Base-by-base conservation (phyloP, 1,139 yeast genomes). In the Arxiozyma heterogenica region DNA sequence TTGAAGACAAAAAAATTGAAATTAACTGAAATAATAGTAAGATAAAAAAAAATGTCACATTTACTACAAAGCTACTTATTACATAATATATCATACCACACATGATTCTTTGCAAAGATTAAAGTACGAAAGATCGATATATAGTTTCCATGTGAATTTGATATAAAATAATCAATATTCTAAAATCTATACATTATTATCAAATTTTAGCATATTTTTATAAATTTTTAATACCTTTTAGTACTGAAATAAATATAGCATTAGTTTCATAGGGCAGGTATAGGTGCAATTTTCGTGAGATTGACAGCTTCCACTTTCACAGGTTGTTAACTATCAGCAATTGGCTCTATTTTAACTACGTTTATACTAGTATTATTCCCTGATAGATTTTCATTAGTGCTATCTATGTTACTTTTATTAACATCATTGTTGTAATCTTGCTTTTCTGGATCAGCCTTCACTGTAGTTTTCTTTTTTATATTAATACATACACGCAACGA, bases 401-500 rank as follows among this genome's bases (percentile, higher is more conserved):
- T 15, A 2, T 12, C 39, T 3, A 2, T 3, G 15, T 12, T 15
- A 34, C 15, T 15, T 34, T 34, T 34, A 6, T 15, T 34, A 12
- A 12, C 8, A 34, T 15, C 39, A 34, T 12, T 34, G 6, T 34
- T 15, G 15, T 34, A 15, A 15, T 12, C 39, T 34, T 34, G 39
- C 1, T 12, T 34, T 34, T 12, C n/a, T 12, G n/a, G 20, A n/a
- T 25, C 15, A 6, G 22, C 12, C 7, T 20, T 38, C 2, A 8
- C n/a, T 41, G 41, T 12, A 25, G 30, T 18, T 59, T 57, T 53
- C 57, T 62, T 39, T 11, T 58, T 51, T 8, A 64, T 41, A 46
- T 60, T 65, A 48, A 67, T 65, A 15, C 64, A 59, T 7, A 67
- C 43, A 17, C 66, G 55, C 41, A 67, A 53, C 8, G 62, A 62